Conservation (phyloP, 2,329 filamentous ascomycete genomes). For the Phoma sp. region DNA sequence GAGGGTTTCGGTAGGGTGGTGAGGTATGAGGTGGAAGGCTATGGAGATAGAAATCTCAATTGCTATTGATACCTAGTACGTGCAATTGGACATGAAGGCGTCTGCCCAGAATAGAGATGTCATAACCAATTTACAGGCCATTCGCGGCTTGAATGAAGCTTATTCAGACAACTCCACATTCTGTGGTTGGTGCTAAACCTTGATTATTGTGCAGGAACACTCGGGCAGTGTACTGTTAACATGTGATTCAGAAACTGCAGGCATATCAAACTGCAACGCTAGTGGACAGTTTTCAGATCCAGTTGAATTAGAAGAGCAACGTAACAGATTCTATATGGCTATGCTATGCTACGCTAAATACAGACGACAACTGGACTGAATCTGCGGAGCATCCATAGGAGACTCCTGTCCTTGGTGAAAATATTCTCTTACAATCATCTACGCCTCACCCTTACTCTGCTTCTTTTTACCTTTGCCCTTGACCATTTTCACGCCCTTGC, state of each 20-base stretch:
- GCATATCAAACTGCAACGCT: no score
- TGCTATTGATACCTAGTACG: no score
- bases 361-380: neutral
- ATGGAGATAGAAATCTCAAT: neutral
- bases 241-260: no score
- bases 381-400: no score
- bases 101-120: neutral
- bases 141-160: no score
- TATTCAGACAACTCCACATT: no score
- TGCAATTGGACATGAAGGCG: no score
- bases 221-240: neutral
- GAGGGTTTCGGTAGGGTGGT: neutral
- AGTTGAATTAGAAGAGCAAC: neutral
- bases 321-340: neutral
- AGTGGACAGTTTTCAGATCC: no score
- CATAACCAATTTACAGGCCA: no score
- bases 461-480: constrained; percentile 26
- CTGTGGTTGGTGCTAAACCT: no score
- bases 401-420: no score
- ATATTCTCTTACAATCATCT: neutral
- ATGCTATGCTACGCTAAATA: neutral
- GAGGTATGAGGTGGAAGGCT: neutral
- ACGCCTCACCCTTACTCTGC: constrained; percentile 10
- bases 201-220: no score
- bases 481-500: constrained; percentile 35